phyloP scores from a whole-genome alignment of 805 yeast genomes.

The Candida fluviatilis region DNA sequence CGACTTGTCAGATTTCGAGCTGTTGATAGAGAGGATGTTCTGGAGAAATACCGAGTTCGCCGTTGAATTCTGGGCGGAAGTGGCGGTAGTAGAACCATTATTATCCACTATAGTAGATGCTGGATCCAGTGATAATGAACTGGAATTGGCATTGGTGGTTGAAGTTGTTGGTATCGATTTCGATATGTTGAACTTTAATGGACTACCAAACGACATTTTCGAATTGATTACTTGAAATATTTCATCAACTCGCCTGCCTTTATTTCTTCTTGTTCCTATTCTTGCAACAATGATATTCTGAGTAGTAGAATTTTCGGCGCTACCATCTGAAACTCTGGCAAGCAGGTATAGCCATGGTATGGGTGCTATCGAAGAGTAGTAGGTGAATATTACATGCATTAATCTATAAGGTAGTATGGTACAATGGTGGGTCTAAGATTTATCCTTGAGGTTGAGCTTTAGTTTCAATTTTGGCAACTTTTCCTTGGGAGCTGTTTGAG shows the following conservation, averaged over 20 bases:
- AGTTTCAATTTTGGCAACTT: conserved; percentile 3
- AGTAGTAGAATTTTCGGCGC: not conserved
- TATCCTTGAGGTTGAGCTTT: conserved; percentile 1
- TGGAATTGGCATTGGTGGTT: conserved; percentile 31
- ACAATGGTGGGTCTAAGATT: not conserved
- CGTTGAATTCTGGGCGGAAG: no score
- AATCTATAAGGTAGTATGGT: not conserved
- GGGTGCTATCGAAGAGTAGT: no score
- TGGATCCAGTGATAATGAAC: conserved; percentile 7
- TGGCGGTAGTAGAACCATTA: no score
- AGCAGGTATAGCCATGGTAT: no score
- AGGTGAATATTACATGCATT: no score
- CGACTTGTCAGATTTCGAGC: conserved; percentile 1
- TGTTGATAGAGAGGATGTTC: conserved; percentile 1
- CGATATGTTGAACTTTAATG: conserved; percentile 29
- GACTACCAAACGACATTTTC: conserved; percentile 26
- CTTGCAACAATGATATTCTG: not conserved
- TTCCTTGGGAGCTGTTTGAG: not conserved
- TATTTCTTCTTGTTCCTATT: no score
- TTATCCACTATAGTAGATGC: not conserved
- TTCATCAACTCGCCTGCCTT: no score
- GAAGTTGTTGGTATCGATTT: conserved; percentile 41
- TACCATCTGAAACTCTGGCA: not conserved
- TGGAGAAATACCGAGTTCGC: conserved; percentile 4
- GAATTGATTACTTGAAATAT: not conserved